Conservation (phyloP, 306 rosid genomes). For the Prosopis cineraria region DNA sequence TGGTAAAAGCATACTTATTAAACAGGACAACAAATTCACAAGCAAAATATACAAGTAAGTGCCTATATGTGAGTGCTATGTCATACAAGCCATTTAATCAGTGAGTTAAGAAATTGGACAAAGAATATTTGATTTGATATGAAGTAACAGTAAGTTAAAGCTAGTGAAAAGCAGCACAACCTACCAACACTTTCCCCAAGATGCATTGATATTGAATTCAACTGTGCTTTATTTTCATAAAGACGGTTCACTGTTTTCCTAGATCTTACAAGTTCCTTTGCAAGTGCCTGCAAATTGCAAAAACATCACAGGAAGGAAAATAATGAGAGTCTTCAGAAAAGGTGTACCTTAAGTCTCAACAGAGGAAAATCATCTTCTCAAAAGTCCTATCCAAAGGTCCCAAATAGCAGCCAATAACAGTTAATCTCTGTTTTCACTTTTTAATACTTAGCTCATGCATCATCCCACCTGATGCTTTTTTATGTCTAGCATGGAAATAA, state of each 20-base stretch:
- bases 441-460: neutral
- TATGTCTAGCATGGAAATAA: slow-evolving; percentile 1
- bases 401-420: neutral
- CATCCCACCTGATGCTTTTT: neutral
- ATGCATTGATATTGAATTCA: slow-evolving; percentile 98
- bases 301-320: slow-evolving; percentile 18
- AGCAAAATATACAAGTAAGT: neutral
- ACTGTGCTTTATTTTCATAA: slow-evolving; percentile 88
- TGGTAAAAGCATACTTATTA: neutral
- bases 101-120: neutral
- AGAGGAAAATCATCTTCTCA: neutral
- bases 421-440: slow-evolving; percentile 15
- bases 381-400: slow-evolving; percentile 18
- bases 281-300: slow-evolving; percentile 75
- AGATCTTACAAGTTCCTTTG: slow-evolving; percentile 86
- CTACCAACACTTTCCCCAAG: slow-evolving; percentile 99
- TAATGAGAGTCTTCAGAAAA: neutral
- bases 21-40: neutral
- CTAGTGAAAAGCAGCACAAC: slow-evolving; percentile 29
- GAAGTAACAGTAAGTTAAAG: neutral
- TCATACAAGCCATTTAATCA: slow-evolving; percentile 5
- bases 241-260: slow-evolving; percentile 91
- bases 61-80: neutral
- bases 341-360: slow-evolving; percentile 20
- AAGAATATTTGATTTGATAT: neutral